phyloP scores from a whole-genome alignment of 2,329 filamentous ascomycete genomes.

The Fonsecaea erecta region DNA sequence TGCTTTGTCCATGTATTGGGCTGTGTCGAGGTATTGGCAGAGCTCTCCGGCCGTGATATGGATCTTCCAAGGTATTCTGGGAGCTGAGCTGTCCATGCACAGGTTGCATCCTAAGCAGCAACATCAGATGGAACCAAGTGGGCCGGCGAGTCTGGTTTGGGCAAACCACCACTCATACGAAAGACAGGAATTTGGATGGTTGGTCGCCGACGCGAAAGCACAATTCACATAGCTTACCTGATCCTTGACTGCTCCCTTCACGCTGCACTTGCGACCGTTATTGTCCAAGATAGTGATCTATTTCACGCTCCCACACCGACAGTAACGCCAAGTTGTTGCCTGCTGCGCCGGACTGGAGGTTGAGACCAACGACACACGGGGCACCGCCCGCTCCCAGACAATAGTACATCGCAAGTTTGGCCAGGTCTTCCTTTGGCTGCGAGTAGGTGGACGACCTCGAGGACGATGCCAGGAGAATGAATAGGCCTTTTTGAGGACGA shows the following conservation, averaged over 20 bases:
- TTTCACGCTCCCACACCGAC: background rate
- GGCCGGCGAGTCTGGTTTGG: background rate
- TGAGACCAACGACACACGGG: background rate
- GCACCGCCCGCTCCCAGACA: background rate
- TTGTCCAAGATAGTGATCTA: background rate
- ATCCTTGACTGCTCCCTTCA: background rate
- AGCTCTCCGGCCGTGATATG: background rate
- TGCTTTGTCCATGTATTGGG: background rate
- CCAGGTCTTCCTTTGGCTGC: too few species aligned
- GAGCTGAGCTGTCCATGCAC: background rate
- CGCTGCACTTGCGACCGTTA: background rate
- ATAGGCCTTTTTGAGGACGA: too few species aligned
- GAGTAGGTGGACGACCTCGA: too few species aligned
- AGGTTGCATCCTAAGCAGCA: background rate
- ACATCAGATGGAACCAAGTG: background rate
- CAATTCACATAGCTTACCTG: background rate
- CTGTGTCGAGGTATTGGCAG: background rate
- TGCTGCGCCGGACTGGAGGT: background rate
- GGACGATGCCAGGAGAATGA: too few species aligned
- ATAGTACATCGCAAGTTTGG: too few species aligned
- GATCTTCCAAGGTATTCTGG: background rate
- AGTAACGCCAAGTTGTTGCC: background rate
- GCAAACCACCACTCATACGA: background rate
- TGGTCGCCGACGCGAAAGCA: background rate
- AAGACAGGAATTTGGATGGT: background rate